Percentiles rank a stretch among this genome's conserved stretches.
Conservation (phyloP, 2,329 filamentous ascomycete species). For the Penicillium decumbens region DNA sequence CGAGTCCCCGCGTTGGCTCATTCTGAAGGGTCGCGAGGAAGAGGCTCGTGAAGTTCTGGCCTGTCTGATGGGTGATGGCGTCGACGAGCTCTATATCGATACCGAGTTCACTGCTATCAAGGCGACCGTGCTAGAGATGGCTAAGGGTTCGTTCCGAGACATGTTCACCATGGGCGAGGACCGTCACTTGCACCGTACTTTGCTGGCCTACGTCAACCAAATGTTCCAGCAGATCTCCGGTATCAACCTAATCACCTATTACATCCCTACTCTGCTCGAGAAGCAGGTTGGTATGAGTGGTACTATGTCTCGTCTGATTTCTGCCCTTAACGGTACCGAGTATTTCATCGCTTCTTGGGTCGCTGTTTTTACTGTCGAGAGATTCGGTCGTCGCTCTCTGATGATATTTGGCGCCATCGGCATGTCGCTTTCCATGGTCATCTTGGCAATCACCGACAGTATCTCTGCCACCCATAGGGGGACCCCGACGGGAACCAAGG, state of each 20-base stretch:
- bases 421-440: conserved; percentile 60
- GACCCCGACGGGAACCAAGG: conserved; percentile 8
- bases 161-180: conserved; percentile 55
- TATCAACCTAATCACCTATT: conserved; percentile 41
- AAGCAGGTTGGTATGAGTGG: conserved; percentile 33
- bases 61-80: conserved; percentile 46
- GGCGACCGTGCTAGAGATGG: conserved; percentile 49
- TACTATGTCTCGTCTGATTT: conserved; percentile 41
- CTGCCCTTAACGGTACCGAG: conserved; percentile 49
- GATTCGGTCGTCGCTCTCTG: conserved; percentile 55
- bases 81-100: conserved; percentile 44
- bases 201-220: conserved; percentile 52
- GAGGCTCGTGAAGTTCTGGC: conserved; percentile 47
- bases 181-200: conserved; percentile 50
- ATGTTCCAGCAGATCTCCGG: conserved; percentile 47
- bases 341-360: conserved; percentile 49
- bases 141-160: conserved; percentile 51
- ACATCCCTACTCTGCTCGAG: conserved; percentile 38
- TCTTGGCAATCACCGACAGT: conserved; percentile 23
- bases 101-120: conserved; percentile 51
- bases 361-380: conserved; percentile 47
- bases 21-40: conserved; percentile 53
- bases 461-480: conserved; percentile 13
- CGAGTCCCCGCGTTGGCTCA: conserved; percentile 57
- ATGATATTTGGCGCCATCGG: conserved; percentile 65